phyloP scores from a whole-genome alignment of 768 basidiomycete genomes.

The Russula lepida region DNA sequence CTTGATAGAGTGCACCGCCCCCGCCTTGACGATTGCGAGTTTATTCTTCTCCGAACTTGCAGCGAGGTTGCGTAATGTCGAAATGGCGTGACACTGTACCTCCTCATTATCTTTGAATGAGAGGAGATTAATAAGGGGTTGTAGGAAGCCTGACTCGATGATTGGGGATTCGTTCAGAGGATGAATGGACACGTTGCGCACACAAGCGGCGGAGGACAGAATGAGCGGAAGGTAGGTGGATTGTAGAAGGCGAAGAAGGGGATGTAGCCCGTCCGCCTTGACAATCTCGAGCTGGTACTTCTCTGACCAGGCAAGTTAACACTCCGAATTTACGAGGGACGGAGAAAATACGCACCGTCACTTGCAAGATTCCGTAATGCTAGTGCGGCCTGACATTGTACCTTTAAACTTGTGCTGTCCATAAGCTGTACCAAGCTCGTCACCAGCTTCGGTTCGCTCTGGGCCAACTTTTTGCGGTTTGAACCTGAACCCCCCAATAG shows the following conservation, averaged over 20 bases:
- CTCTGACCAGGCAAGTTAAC: constrained; percentile 41
- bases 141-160: constrained; percentile 95
- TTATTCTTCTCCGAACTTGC: constrained; percentile 98
- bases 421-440: constrained; percentile 89
- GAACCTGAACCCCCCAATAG: constrained; percentile 36
- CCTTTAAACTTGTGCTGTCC: constrained; percentile 96
- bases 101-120: constrained; percentile 99
- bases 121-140: constrained; percentile 89
- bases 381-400: constrained; percentile 96
- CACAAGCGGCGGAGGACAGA: constrained; percentile 95
- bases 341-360: constrained; percentile 55
- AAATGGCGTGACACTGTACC: constrained; percentile 98
- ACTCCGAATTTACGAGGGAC: background rate
- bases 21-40: constrained; percentile 94
- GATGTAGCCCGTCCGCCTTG: constrained; percentile 85
- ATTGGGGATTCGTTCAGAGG: constrained; percentile 98
- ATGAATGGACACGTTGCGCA: constrained; percentile 98
- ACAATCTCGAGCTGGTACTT: constrained; percentile 99
- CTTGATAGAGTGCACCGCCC: constrained; percentile 94
- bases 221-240: constrained; percentile 97
- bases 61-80: constrained; percentile 91
- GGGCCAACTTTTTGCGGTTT: constrained; percentile 91
- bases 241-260: constrained; percentile 87
- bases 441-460: constrained; percentile 91
- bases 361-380: constrained; percentile 95